Percentiles rank a stretch among this genome's conserved stretches.
Conservation (phyloP, 1,139 yeast species). For the Saccharomyces uvarum region DNA sequence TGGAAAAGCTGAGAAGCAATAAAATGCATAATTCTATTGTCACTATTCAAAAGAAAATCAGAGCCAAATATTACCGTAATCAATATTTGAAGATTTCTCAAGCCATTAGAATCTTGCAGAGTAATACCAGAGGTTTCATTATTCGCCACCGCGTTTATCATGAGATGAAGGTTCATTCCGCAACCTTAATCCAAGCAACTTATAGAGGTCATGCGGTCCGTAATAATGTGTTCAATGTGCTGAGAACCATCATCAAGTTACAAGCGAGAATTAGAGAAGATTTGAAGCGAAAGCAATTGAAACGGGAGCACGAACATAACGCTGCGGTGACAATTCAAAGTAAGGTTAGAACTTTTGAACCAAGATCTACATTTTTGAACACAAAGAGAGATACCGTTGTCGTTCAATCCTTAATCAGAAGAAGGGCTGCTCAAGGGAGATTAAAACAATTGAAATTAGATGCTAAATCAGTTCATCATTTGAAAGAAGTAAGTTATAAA, state of each 20-base stretch:
- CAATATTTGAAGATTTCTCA: slow-evolving; percentile 48
- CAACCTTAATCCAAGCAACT: slow-evolving; percentile 63
- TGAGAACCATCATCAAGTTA: slow-evolving; percentile 48
- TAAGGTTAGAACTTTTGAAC: slow-evolving; percentile 28
- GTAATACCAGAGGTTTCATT: slow-evolving; percentile 25
- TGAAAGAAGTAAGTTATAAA: slow-evolving; percentile 85
- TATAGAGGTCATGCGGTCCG: slow-evolving; percentile 63
- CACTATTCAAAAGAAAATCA: slow-evolving; percentile 78
- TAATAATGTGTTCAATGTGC: slow-evolving; percentile 38
- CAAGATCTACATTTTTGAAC: slow-evolving; percentile 22
- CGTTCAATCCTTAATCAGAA: slow-evolving; percentile 73
- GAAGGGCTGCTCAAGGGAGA: slow-evolving; percentile 62
- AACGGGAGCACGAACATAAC: slow-evolving; percentile 43
- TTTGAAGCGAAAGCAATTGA: slow-evolving; percentile 47
- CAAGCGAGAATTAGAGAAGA: slow-evolving; percentile 71
- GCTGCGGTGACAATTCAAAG: slow-evolving; percentile 70
- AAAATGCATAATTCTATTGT: slow-evolving; percentile 76
- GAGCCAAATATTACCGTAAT: slow-evolving; percentile 59
- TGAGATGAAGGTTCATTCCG: slow-evolving; percentile 58
- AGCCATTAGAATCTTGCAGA: slow-evolving; percentile 38
- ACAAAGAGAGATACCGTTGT: slow-evolving; percentile 48
- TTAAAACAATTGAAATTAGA: slow-evolving; percentile 62
- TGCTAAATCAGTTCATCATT: slow-evolving; percentile 83
- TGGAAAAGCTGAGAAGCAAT: slow-evolving; percentile 81
- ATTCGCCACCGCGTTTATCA: slow-evolving; percentile 51